These are phyloP conservation scores for Hsuehochloa calcarea DNA, from an alignment of 176 grass and related monocot genomes.

Conservation along the genomic window DNA sequence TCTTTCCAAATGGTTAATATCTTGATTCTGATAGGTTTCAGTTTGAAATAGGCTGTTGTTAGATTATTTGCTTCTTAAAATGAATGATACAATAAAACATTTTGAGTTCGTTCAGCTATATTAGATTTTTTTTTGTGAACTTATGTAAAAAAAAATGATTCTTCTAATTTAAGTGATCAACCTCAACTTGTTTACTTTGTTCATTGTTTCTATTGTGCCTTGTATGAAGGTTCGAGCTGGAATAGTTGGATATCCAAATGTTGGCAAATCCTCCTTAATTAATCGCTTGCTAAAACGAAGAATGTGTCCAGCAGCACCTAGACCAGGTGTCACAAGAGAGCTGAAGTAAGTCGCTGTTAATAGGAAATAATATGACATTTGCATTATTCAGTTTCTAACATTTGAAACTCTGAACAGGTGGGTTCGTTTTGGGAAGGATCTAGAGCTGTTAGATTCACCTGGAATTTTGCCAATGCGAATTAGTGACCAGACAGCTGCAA, in stretches of 20 bases:
- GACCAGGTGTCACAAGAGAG: slow-evolving; percentile 97
- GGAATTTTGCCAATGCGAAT: slow-evolving; percentile 98
- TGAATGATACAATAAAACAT: neutral
- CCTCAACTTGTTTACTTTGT: neutral
- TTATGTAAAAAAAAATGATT: neutral
- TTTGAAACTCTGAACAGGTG: slow-evolving; percentile 54
- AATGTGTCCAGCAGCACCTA: slow-evolving; percentile 95
- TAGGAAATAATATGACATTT: slow-evolving; percentile 24
- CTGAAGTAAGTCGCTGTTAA: slow-evolving; percentile 55
- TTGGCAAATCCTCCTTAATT: slow-evolving; percentile 95
- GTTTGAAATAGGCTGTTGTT: neutral
- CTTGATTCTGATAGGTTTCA: neutral
- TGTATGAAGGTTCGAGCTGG: slow-evolving; percentile 79
- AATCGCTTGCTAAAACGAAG: slow-evolving; percentile 93
- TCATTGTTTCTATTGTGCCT: slow-evolving; percentile 17
- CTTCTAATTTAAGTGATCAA: slow-evolving; percentile 21
- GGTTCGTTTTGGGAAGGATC: slow-evolving; percentile 88
- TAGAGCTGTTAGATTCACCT: slow-evolving; percentile 94
- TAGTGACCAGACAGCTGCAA: slow-evolving; percentile 83
- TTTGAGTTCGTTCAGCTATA: neutral
- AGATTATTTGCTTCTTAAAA: slow-evolving; percentile 1
- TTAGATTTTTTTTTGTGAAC: neutral
- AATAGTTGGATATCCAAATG: slow-evolving; percentile 99
- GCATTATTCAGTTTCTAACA: slow-evolving; percentile 1
- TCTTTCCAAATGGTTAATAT: neutral